Evolutionary conservation across 2,329 filamentous ascomycete species (phyloP), one percentile per base, ranked within the genome.

Genomic region (Ceratocystis huliohia): DNA sequence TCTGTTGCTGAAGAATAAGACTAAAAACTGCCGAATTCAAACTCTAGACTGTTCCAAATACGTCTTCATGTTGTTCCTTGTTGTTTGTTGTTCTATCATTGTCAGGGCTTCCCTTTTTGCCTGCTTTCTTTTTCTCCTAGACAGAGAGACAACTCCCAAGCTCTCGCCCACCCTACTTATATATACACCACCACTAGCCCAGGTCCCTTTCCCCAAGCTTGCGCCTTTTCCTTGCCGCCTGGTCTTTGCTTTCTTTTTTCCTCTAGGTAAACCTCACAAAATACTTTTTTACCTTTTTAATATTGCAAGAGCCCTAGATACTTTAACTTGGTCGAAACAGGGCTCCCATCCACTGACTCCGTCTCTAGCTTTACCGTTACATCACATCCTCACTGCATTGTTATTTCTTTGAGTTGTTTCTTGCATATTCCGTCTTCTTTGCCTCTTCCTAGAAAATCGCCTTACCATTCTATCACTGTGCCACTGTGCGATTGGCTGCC

Each of bases 371-470:
- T 25, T 53, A 53, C 48, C 1, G 48, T 53, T 53, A 53, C 48
- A 53, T 53, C 48, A 53, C 48, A 53, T 53, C 48, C 48, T 53
- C 48, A 5, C 48, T 53, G 48, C 22, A 25, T 53, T 53, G 48
- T 59, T 33, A 33, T 30, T 59, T 59, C 53, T 59, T 50, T 37
- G 53, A 59, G 25, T 44, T 63, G 41, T 44, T 46, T 33, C 50
- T 65, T 65, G 37, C 20, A 61, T 61, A 30, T 53, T 48, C 37
- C 28, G 25, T 67, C 41, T 59, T 33, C 48, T 50, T 33, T 44
- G 7, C 46, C 57, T 66, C 45, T 17, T 13, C 28, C 37, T 33
- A 20, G 64, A 45, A 44, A 20, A 25, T 56, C 13, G 13, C 28
- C 13, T 25, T 53, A 28, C 30, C 8, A 41, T n/a, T 44, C 17